phyloP scores from a whole-genome alignment of 192 early-diverging fungal genomes.

The Phlyctochytrium arcticum region DNA sequence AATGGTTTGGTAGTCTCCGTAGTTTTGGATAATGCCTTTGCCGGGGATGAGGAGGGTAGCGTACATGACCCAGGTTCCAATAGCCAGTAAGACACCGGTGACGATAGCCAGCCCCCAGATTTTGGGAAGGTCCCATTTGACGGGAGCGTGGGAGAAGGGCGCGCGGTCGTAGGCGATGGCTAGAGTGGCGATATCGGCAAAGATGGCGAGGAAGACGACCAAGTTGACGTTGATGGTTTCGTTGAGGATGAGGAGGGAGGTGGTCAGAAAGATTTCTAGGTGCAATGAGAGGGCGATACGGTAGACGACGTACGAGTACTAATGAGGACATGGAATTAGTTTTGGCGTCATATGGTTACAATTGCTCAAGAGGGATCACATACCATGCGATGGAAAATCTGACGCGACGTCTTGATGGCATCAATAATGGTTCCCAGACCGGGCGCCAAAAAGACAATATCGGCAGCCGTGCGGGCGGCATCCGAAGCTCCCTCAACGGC shows the following conservation, averaged over 20 bases:
- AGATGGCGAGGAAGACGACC: constrained; percentile 94
- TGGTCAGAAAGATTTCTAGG: constrained; percentile 5
- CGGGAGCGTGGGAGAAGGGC: constrained; percentile 12
- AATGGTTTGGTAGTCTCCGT: constrained; percentile 9
- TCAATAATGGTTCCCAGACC: constrained; percentile 89
- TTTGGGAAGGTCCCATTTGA: constrained; percentile 12
- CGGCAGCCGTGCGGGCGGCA: constrained; percentile 94
- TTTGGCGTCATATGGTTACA: constrained; percentile 78
- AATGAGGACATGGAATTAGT: constrained; percentile 63
- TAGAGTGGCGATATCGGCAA: constrained; percentile 80
- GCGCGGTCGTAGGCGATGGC: constrained; percentile 23
- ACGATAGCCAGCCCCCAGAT: constrained; percentile 17
- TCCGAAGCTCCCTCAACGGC: constrained; percentile 93
- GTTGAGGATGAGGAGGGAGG: constrained; percentile 26
- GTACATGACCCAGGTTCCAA: constrained; percentile 11
- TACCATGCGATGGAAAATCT: constrained; percentile 96
- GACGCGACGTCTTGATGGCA: constrained; percentile 86
- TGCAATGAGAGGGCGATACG: constrained; percentile 17
- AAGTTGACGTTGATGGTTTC: constrained; percentile 70
- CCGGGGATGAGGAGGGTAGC: constrained; percentile 16
- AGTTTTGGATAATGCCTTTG: constrained; percentile 13
- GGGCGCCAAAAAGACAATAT: constrained; percentile 87
- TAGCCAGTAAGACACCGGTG: constrained; percentile 14
- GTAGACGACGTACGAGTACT: constrained; percentile 23
- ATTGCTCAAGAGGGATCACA: constrained; percentile 84